A percentile compares a stretch with the other conserved stretches of the same genome.
Evolutionary conservation across 129 eudicot species (phyloP).

Genomic region (Tanacetum coccineum): DNA sequence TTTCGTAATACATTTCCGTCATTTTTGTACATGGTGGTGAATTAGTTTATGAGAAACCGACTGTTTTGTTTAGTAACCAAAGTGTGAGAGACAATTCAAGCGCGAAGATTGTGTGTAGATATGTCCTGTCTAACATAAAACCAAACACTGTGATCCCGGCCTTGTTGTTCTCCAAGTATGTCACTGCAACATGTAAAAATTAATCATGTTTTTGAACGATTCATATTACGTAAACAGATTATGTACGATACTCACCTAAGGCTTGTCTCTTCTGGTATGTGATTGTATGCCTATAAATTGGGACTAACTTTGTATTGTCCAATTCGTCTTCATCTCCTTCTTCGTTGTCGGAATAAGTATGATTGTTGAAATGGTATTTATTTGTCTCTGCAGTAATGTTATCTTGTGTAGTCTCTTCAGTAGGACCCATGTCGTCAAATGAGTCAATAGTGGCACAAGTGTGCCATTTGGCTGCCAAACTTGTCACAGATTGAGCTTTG

Average conservation of each 20-base stretch:
- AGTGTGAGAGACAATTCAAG: constrained; percentile 52
- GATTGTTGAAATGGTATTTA: too few relatives aligned
- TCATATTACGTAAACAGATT: not conserved
- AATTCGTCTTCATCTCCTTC: constrained; percentile 58
- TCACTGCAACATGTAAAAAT: constrained; percentile 35
- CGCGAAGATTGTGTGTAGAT: constrained; percentile 49
- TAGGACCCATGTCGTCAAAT: too few relatives aligned
- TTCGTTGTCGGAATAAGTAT: too few relatives aligned
- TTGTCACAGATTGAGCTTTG: too few relatives aligned
- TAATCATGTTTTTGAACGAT: not conserved
- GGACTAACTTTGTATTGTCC: constrained; percentile 65
- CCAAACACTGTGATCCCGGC: constrained; percentile 79
- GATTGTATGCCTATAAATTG: constrained; percentile 56
- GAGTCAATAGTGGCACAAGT: too few relatives aligned
- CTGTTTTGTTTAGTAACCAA: constrained; percentile 62
- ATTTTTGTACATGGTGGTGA: not conserved
- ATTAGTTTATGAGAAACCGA: constrained; percentile 42
- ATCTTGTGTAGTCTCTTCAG: too few relatives aligned
- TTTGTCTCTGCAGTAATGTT: too few relatives aligned
- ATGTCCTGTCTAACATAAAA: constrained; percentile 66
- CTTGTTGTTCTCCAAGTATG: constrained; percentile 61
- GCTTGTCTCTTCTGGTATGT: constrained; percentile 84
- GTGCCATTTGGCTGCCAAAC: too few relatives aligned
- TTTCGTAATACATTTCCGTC: not conserved
- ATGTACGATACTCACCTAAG: constrained; percentile 23